Percentiles rank a stretch among this genome's conserved stretches.
Conservation (phyloP, 2,329 filamentous ascomycete species). For the Fusarium avenaceum region DNA sequence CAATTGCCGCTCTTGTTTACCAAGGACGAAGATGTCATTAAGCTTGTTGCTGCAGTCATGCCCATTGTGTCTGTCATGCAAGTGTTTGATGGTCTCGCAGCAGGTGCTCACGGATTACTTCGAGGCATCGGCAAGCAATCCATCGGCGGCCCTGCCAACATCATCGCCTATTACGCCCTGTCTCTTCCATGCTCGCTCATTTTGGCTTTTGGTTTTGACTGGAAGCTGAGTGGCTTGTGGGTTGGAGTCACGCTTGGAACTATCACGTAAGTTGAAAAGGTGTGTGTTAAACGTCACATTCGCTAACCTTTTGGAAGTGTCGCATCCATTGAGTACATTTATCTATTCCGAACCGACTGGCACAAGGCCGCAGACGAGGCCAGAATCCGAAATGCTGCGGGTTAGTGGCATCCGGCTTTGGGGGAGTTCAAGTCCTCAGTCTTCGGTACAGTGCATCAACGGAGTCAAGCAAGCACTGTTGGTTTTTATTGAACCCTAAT, state of each 20-base stretch:
- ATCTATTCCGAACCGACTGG: slow-evolving; percentile 67
- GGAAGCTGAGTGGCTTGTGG: slow-evolving; percentile 88
- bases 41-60: slow-evolving; percentile 76
- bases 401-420: slow-evolving; percentile 45
- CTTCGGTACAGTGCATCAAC: not conserved
- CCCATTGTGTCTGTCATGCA: slow-evolving; percentile 91
- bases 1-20: slow-evolving; percentile 85
- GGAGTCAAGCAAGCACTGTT: slow-evolving; percentile 2
- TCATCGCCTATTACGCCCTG: slow-evolving; percentile 87
- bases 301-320: slow-evolving; percentile 57
- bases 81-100: slow-evolving; percentile 84
- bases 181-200: slow-evolving; percentile 87
- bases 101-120: slow-evolving; percentile 85
- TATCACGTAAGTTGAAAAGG: slow-evolving; percentile 62
- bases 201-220: slow-evolving; percentile 80
- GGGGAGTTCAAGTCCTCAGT: not conserved
- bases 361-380: slow-evolving; percentile 66
- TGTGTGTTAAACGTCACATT: not conserved
- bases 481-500: not conserved
- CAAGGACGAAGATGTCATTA: slow-evolving; percentile 77
- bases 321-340: slow-evolving; percentile 66
- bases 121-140: slow-evolving; percentile 90
- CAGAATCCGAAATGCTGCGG: slow-evolving; percentile 63
- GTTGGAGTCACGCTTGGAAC: slow-evolving; percentile 81
- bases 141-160: slow-evolving; percentile 88